phyloP scores from a whole-genome alignment of 2,329 filamentous ascomycete species.

The Aspergillus niger region DNA sequence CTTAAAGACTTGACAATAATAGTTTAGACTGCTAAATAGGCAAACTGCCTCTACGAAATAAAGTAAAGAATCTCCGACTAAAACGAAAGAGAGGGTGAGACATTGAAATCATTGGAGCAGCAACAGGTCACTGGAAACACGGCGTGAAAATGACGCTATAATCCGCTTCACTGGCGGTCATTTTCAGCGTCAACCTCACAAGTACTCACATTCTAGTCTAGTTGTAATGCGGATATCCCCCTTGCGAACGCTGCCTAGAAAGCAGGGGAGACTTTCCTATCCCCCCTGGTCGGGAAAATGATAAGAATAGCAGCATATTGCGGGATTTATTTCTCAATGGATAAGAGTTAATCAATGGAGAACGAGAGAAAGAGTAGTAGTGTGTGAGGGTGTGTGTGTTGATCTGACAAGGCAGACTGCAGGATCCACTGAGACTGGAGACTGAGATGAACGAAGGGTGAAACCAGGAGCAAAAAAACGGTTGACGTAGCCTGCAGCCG shows the following conservation, averaged over 20 bases:
- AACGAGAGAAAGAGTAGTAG: too few relatives aligned
- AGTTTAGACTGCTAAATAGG: too few relatives aligned
- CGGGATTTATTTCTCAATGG: too few relatives aligned
- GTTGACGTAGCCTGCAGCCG: neutral
- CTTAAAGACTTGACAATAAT: too few relatives aligned
- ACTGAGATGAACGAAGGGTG: neutral
- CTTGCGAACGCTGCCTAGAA: neutral
- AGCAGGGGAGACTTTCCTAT: neutral
- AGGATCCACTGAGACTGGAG: slow-evolving; percentile 3
- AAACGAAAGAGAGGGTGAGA: neutral
- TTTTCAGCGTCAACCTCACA: neutral
- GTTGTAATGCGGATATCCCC: too few relatives aligned
- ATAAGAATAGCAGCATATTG: too few relatives aligned
- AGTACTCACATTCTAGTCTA: too few relatives aligned
- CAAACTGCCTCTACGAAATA: too few relatives aligned
- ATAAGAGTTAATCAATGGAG: too few relatives aligned
- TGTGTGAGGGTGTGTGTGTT: too few relatives aligned
- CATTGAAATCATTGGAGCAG: neutral
- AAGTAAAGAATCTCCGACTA: neutral
- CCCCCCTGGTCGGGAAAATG: too few relatives aligned
- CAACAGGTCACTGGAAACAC: neutral
- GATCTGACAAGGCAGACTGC: slow-evolving; percentile 7
- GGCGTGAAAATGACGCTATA: neutral
- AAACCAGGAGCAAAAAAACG: neutral
- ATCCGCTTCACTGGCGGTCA: neutral